phyloP scores from a whole-genome alignment of 495 filamentous ascomycete species.

The Hypoxylon trugodes region DNA sequence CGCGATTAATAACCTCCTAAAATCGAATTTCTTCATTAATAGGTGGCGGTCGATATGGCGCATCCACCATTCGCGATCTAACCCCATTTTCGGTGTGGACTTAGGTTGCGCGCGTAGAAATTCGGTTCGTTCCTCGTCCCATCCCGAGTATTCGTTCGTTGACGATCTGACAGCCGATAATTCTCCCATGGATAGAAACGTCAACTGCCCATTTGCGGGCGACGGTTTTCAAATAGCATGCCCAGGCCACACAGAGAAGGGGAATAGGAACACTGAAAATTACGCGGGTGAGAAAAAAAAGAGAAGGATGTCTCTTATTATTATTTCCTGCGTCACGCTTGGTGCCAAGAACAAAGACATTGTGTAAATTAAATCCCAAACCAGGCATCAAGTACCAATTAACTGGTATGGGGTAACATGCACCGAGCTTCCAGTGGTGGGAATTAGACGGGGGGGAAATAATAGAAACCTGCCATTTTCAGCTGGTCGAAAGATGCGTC shows the following conservation, averaged over 20 bases:
- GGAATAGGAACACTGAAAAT: too few relatives aligned
- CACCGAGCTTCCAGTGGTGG: too few relatives aligned
- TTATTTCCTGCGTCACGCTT: neutral
- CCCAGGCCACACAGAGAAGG: slow-evolving; percentile 2
- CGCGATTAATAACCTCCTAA: slow-evolving; percentile 24
- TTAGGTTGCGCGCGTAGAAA: slow-evolving; percentile 9
- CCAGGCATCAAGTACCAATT: slow-evolving; percentile 14
- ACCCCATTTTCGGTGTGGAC: slow-evolving; percentile 4
- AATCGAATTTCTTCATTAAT: slow-evolving; percentile 27
- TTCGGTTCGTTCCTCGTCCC: slow-evolving; percentile 24
- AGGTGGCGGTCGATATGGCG: slow-evolving; percentile 26
- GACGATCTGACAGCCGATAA: slow-evolving; percentile 8
- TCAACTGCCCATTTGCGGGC: slow-evolving; percentile 19
- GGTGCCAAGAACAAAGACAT: slow-evolving; percentile 18
- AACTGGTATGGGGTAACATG: slow-evolving; percentile 12
- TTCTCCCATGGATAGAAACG: slow-evolving; percentile 26
- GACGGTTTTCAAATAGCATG: slow-evolving; percentile 6
- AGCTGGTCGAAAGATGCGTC: slow-evolving; percentile 16
- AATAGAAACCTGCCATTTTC: slow-evolving; percentile 10
- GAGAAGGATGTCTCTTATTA: slow-evolving; percentile 15
- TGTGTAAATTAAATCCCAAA: slow-evolving; percentile 7
- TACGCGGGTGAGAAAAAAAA: slow-evolving; percentile 1
- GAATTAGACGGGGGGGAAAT: too few relatives aligned
- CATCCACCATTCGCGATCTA: slow-evolving; percentile 29
- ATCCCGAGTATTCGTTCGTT: slow-evolving; percentile 17